A percentile compares a stretch with the other conserved stretches of the same genome.
These are phyloP conservation scores for Boletus rubroflammeus DNA, from an alignment of 768 basidiomycete species.

Conservation along the genomic window DNA sequence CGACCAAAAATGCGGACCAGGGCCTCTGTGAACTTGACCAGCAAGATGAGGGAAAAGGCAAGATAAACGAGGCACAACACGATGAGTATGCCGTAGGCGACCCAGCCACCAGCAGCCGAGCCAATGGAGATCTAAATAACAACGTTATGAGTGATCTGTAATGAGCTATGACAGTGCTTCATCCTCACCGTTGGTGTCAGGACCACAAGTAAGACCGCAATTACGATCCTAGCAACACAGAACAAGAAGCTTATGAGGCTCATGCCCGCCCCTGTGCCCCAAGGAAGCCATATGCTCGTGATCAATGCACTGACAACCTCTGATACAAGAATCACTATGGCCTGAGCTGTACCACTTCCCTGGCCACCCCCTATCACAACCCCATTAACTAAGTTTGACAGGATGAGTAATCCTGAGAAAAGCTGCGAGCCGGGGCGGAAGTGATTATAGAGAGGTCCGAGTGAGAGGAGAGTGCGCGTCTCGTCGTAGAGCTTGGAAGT, in stretches of 20 bases:
- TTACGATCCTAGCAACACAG: slow-evolving; percentile 85
- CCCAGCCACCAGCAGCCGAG: slow-evolving; percentile 80
- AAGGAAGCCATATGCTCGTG: slow-evolving; percentile 93
- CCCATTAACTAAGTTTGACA: slow-evolving; percentile 79
- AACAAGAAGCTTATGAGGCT: slow-evolving; percentile 92
- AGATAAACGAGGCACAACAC: slow-evolving; percentile 81
- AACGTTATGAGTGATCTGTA: slow-evolving; percentile 10
- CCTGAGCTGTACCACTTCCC: slow-evolving; percentile 85
- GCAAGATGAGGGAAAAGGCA: slow-evolving; percentile 75
- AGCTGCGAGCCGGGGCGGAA: slow-evolving; percentile 89
- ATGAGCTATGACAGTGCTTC: not conserved
- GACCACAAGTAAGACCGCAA: slow-evolving; percentile 87
- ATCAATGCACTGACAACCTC: slow-evolving; percentile 85
- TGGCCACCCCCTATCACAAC: slow-evolving; percentile 88
- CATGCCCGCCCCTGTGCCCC: slow-evolving; percentile 97
- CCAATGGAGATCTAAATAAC: slow-evolving; percentile 74
- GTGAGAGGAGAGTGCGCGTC: slow-evolving; percentile 82
- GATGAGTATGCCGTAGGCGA: slow-evolving; percentile 88
- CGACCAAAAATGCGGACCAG: slow-evolving; percentile 71
- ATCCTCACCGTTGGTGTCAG: slow-evolving; percentile 77
- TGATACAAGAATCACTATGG: slow-evolving; percentile 82
- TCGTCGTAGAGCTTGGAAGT: slow-evolving; percentile 94
- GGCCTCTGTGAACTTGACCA: slow-evolving; percentile 83
- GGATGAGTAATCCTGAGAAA: slow-evolving; percentile 79
- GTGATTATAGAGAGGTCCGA: slow-evolving; percentile 93